Base-by-base conservation (phyloP, 148 eudicot species). In the Rhododendron williamsianum region DNA sequence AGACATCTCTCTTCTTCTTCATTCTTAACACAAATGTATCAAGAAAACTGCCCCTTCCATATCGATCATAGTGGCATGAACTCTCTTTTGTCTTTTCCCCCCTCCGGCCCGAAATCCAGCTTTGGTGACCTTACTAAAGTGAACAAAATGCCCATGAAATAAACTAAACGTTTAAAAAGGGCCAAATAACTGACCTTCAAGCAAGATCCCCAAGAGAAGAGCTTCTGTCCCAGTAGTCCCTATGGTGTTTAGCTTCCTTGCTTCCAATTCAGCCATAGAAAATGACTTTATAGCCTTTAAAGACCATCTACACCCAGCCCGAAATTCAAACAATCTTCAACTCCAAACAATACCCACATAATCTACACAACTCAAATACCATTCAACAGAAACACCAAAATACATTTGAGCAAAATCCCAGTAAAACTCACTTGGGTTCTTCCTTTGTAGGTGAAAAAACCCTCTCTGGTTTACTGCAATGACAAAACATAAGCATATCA, bases 181-280 rank as follows among this genome's bases (percentile, higher is more conserved):
- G 18, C n/a, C 25, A 49, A 81, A 60, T 81, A 30, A 87, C 92
- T 84, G 84, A 95, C 98, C 96, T 85, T 93, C 98, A 15, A 89
- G 86, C 85, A 91, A 90, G 33, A 95, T 89, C 71, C 95, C 98
- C 95, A 92, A 89, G 65, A 95, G 92, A 86, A 95, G 87, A 83
- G 95, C 93, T 87, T 95, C 98, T 18, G 98, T 95, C 30, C 96
- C 98, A 19, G 91, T 91, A 19, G 91, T 91, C 38, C 82, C 86
- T 33, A 92, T 85, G 81, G 88, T 88, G 78, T 87, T 91, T 25
- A 95, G 90, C 89, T 95, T 95, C 88, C 95, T 89, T 84, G 98
- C 94, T 91, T 95, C 97, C 92, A 94, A 89, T 88, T 93, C 94
- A 51, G 86, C 90, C 97, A 95, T 90, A 41, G 97, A 91, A 90